phyloP scores from a whole-genome alignment of 768 basidiomycete genomes.

The Chalciporus pseudorubinellus region DNA sequence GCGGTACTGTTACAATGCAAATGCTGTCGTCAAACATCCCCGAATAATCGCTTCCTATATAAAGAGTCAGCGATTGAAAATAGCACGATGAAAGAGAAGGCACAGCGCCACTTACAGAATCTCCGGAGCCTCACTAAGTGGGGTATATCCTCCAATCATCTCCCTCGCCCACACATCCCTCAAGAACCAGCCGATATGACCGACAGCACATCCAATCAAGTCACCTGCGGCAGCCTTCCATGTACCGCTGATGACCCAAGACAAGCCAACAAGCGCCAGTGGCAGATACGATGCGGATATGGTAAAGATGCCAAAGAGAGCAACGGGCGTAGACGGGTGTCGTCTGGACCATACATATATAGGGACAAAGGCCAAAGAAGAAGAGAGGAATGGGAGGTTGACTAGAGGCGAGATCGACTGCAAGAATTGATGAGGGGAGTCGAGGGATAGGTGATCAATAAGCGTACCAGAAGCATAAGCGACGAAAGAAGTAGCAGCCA shows the following conservation, averaged over 20 bases:
- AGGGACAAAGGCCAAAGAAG: slow-evolving; percentile 89
- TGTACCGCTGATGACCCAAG: slow-evolving; percentile 78
- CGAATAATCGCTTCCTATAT: slow-evolving; percentile 63
- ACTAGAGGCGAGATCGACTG: slow-evolving; percentile 83
- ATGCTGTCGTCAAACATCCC: slow-evolving; percentile 40
- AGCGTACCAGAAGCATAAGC: slow-evolving; percentile 76
- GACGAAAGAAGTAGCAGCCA: slow-evolving; percentile 89
- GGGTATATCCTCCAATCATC: slow-evolving; percentile 72
- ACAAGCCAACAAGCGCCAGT: slow-evolving; percentile 83
- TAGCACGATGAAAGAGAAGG: no score
- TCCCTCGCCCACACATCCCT: slow-evolving; percentile 87
- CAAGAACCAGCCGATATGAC: slow-evolving; percentile 82
- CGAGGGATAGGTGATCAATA: neutral
- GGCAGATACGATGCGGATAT: slow-evolving; percentile 96
- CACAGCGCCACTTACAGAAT: slow-evolving; percentile 53
- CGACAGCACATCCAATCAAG: slow-evolving; percentile 81
- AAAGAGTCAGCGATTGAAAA: slow-evolving; percentile 3
- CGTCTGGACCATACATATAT: slow-evolving; percentile 97
- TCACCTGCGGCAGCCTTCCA: slow-evolving; percentile 84
- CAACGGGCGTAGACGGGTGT: slow-evolving; percentile 94
- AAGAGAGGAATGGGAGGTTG: slow-evolving; percentile 91
- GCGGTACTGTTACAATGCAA: slow-evolving; percentile 6
- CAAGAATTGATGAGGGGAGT: slow-evolving; percentile 1
- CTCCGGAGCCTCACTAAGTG: slow-evolving; percentile 71
- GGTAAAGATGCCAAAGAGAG: slow-evolving; percentile 90